A percentile compares a stretch with the other conserved stretches of the same genome.
These are phyloP conservation scores for Grosmannia huntii DNA, from an alignment of 2,329 filamentous ascomycete species.

Conservation along the genomic window DNA sequence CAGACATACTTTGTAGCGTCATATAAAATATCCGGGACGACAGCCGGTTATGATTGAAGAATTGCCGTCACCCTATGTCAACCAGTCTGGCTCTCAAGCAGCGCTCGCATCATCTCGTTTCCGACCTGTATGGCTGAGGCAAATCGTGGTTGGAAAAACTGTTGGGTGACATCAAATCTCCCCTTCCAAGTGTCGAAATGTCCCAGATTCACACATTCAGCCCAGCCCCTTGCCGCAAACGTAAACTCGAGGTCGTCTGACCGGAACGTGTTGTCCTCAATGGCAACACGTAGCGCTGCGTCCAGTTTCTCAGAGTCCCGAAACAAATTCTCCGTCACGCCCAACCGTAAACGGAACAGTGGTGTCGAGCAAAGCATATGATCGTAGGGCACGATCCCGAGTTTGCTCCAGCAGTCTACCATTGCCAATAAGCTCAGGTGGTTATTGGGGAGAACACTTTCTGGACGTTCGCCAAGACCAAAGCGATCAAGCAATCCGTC, in stretches of 20 bases:
- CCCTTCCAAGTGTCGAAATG: slow-evolving; percentile 90
- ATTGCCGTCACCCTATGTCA: too few species aligned
- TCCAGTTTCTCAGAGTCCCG: slow-evolving; percentile 69
- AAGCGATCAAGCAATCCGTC: slow-evolving; percentile 83
- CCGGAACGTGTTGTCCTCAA: slow-evolving; percentile 85
- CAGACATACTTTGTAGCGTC: too few species aligned
- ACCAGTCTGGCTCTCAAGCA: too few species aligned
- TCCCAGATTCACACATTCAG: slow-evolving; percentile 78
- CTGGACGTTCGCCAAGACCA: slow-evolving; percentile 55
- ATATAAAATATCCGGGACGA: too few species aligned
- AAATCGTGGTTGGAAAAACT: slow-evolving; percentile 85
- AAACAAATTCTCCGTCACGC: slow-evolving; percentile 95
- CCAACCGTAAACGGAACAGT: slow-evolving; percentile 90
- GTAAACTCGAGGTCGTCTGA: slow-evolving; percentile 95
- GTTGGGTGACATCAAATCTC: slow-evolving; percentile 80
- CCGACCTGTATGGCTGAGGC: slow-evolving; percentile 76
- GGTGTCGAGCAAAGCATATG: slow-evolving; percentile 99
- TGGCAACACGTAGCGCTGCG: slow-evolving; percentile 71
- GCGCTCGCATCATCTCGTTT: slow-evolving; percentile 70
- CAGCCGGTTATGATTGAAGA: too few species aligned
- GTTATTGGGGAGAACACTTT: slow-evolving; percentile 59
- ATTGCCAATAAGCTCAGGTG: slow-evolving; percentile 89
- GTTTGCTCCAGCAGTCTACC: slow-evolving; percentile 94
- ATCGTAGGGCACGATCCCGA: slow-evolving; percentile 91
- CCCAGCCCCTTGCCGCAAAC: slow-evolving; percentile 92